Base-by-base conservation (phyloP, 345 rosid species). In the Camelina laxa region DNA sequence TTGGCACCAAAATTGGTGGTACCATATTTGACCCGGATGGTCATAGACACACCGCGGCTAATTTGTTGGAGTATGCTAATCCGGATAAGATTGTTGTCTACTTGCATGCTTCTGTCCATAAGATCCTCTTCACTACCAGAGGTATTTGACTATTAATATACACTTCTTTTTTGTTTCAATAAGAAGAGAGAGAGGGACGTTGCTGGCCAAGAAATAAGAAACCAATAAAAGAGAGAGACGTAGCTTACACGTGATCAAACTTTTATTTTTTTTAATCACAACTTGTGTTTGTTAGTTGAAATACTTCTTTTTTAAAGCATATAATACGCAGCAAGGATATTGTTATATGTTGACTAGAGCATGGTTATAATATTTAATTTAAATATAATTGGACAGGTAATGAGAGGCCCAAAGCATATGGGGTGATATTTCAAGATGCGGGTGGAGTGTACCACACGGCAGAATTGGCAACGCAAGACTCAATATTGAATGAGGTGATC, bases 21-120 rank as follows among this genome's bases (percentile, higher is more conserved):
- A 80, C 89, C 12, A 87, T 85, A 21, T 87, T 92, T 59, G 92
- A 92, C 27, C 15, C 6, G 35, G 60, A 72, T 31, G 91, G 93
- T 21, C 89, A 71, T 9, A 78, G 97, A 60, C 93, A 88, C 73
- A 85, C 89, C 13, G 88, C 93, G 3, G 97, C 92, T 4, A 77
- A 92, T 64, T 75, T 92, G 72, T 77, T 91, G 48, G 92, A 87
- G 54, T 87, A 91, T 60, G 95, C 96, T 45, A 65, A 73, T 48
- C 87, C 87, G 0, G 38, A 56, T 13, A 82, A 24, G 8, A 77
- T 81, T 59, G 33, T n/a, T 3, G 88, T 88, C 69, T 81, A 77
- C 73, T 80, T 92, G 83, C 85, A 84, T 39, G 97, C 94, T 47
- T 76, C 81, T 3, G 94, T 83, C 21, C 79, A 78, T 7, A 82